Percentiles rank a stretch among this genome's conserved stretches.
phyloP scores from a whole-genome alignment of 2,329 filamentous ascomycete genomes.

The Colletotrichum trifolii region DNA sequence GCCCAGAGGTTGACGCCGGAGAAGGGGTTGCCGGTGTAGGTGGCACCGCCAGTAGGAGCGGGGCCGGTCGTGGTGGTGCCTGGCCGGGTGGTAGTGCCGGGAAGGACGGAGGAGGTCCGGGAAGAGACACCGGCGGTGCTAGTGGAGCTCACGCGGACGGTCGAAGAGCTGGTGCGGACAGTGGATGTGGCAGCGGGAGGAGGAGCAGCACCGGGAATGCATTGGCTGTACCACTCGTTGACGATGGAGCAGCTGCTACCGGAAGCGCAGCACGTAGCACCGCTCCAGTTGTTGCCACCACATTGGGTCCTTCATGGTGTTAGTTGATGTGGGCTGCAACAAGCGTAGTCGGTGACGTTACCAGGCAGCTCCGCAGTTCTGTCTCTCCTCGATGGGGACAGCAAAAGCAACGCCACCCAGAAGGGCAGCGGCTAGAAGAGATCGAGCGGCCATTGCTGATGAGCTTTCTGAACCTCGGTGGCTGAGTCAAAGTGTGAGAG shows the following conservation, averaged over 20 bases:
- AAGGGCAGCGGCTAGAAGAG: slow-evolving; percentile 32
- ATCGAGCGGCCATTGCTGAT: slow-evolving; percentile 32
- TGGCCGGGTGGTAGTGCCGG: slow-evolving; percentile 22
- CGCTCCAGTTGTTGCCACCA: slow-evolving; percentile 56
- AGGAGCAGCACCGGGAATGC: slow-evolving; percentile 41
- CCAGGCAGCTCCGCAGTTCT: slow-evolving; percentile 49
- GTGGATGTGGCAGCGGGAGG: slow-evolving; percentile 37
- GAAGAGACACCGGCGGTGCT: slow-evolving; percentile 42
- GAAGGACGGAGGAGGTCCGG: slow-evolving; percentile 50
- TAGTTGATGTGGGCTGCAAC: slow-evolving; percentile 18
- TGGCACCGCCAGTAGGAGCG: slow-evolving; percentile 49
- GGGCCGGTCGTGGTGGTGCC: slow-evolving; percentile 41
- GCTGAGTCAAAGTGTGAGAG: neutral
- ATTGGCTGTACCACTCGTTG: slow-evolving; percentile 54
- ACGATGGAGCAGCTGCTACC: slow-evolving; percentile 51
- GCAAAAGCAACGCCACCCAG: slow-evolving; percentile 47
- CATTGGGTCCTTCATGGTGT: slow-evolving; percentile 49
- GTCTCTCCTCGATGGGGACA: slow-evolving; percentile 55
- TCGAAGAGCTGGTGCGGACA: slow-evolving; percentile 40
- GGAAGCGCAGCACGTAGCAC: slow-evolving; percentile 56
- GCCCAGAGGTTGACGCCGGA: slow-evolving; percentile 61
- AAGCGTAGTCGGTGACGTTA: slow-evolving; percentile 37
- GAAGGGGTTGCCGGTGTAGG: slow-evolving; percentile 66
- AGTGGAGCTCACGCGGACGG: slow-evolving; percentile 37
- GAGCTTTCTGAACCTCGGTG: slow-evolving; percentile 6